Evolutionary conservation across 306 rosid species (phyloP).

Genomic region (Sicyos baderoa): DNA sequence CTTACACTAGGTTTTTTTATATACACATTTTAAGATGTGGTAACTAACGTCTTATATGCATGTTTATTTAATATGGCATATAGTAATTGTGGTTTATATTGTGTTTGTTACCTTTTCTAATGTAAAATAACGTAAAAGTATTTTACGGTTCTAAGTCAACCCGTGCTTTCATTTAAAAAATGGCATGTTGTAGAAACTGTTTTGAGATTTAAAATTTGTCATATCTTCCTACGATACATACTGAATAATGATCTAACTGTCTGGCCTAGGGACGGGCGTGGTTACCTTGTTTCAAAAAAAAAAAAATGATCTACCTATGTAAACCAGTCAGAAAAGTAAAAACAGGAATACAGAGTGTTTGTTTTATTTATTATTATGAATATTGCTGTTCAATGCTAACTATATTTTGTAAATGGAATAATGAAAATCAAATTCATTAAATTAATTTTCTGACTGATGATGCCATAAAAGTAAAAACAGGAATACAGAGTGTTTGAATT

Average conservation of each 20-base stretch:
- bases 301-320: too few relatives aligned
- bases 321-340: too few relatives aligned
- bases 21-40: not conserved
- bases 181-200: not conserved
- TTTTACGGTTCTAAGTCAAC: not conserved
- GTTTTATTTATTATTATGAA: too few relatives aligned
- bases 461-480: too few relatives aligned
- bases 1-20: not conserved
- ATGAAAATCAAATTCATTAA: too few relatives aligned
- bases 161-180: not conserved
- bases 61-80: not conserved
- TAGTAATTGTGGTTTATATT: not conserved
- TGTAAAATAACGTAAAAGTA: not conserved
- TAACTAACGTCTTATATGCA: not conserved
- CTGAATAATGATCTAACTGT: not conserved
- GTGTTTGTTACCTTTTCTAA: not conserved
- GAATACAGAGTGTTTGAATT: too few relatives aligned
- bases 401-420: not conserved
- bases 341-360: too few relatives aligned
- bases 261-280: too few relatives aligned
- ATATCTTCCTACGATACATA: not conserved
- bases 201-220: not conserved
- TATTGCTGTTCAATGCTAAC: not conserved
- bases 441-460: not conserved
- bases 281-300: too few relatives aligned